Evolutionary conservation across 2,329 filamentous ascomycete species (phyloP).

Genomic region (Talaromyces pinophilus): DNA sequence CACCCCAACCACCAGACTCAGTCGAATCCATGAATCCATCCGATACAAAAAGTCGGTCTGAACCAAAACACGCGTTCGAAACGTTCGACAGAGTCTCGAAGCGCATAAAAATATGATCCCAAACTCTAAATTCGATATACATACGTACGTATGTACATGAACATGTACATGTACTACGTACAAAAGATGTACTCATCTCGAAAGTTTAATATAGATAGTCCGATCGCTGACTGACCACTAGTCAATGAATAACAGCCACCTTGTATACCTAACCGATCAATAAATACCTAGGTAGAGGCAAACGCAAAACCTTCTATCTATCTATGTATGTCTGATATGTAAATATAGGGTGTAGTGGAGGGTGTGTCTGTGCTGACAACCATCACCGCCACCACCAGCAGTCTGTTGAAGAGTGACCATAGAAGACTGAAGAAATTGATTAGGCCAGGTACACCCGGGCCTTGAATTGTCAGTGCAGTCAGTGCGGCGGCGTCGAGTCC

Average conservation of each 20-base stretch:
- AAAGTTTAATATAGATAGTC: neutral
- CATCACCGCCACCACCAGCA: neutral
- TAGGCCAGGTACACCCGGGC: slow-evolving; percentile 2
- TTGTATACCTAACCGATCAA: neutral
- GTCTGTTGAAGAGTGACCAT: neutral
- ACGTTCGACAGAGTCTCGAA: neutral
- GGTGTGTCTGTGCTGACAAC: neutral
- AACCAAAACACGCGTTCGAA: neutral
- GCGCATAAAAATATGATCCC: neutral
- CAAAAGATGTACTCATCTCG: neutral
- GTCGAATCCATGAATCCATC: neutral
- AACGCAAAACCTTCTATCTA: neutral
- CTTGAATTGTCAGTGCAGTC: neutral
- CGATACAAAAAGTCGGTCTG: slow-evolving; percentile 2
- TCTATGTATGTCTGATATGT: neutral
- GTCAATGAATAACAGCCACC: neutral
- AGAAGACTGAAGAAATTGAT: neutral
- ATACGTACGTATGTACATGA: too few species aligned
- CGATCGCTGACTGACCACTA: neutral
- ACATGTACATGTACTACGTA: neutral
- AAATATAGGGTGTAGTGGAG: neutral
- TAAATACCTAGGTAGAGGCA: neutral
- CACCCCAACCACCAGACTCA: too few species aligned
- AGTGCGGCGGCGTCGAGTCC: slow-evolving; percentile 1
- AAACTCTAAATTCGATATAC: neutral